Base-by-base conservation (phyloP, 164 flowering plant species). In the Euptelea pleiosperma region DNA sequence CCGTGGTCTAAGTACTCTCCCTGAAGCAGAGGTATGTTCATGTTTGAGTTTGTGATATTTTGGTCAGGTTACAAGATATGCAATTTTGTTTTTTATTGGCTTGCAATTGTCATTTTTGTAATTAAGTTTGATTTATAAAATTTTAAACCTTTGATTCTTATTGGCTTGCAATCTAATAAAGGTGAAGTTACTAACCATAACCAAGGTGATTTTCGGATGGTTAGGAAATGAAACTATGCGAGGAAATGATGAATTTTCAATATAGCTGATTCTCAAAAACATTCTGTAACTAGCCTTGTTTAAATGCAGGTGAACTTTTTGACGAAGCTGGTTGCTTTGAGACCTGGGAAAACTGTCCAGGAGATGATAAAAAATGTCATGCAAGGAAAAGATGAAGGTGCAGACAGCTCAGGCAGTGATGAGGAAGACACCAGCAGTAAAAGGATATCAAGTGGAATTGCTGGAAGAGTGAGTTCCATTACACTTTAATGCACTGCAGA, bases 321-420 rank as follows among this genome's bases (percentile, higher is more conserved):
- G 64, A 82, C 90, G 46, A 93, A 89, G 72, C 72, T 92, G 48
- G 96, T 92, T 31, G 96, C 96, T 55, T 57, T 87, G 64, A 89
- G 72, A 75, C 97, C 97, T 40, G 96, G 96, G 58, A 82, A 73
- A 70, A 60, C 79, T 44, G 92, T 93, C 15, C 71, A 75, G 54
- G 77, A 76, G 58, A 93, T 87, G 92, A 84, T 93, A 69, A 84
- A 68, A 51, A 83, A 81, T 78, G 98, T 89, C 22, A 87, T 89
- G 94, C 80, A 55, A 72, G 98, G 98, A 61, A 93, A 82, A 76
- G 88, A 84, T 68, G 98, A 93, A 79, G 98, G 97, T 69, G 94
- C 87, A 28, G 97, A 93, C 4, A 41, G 55, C 51, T 35, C 69
- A 33, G 70, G 54, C 15, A 55, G 30, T 61, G 79, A 70, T 43